Conservation (phyloP, 352 stramenopile species). For the Paralagenidium karlingii region DNA sequence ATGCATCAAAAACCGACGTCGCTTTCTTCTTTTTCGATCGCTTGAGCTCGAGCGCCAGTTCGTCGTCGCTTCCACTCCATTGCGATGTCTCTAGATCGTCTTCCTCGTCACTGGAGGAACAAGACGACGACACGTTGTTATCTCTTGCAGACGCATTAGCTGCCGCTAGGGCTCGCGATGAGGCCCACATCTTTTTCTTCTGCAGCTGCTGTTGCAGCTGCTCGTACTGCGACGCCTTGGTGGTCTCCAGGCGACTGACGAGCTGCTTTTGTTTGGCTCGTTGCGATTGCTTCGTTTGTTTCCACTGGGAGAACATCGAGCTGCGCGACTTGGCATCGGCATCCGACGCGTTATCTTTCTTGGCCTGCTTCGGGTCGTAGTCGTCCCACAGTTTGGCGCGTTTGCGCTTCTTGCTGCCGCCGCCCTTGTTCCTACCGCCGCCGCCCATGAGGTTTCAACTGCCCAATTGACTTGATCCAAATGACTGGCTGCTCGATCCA, state of each 20-base stretch:
- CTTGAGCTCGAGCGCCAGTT: conserved; percentile 9
- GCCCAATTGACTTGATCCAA: no score
- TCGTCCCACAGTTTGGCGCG: conserved; percentile 5
- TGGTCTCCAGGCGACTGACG: conserved; percentile 20
- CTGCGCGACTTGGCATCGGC: conserved; percentile 7
- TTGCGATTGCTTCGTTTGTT: conserved; percentile 36
- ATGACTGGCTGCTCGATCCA: no score
- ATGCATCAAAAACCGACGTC: conserved; percentile 50
- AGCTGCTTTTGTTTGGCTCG: conserved; percentile 30
- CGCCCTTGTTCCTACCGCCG: no score
- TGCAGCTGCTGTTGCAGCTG: conserved; percentile 18
- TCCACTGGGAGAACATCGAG: conserved; percentile 74
- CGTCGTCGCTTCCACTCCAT: conserved; percentile 3
- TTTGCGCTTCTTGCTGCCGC: background rate
- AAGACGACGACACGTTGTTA: background rate
- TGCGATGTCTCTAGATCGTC: background rate
- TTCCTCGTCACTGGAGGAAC: conserved; percentile 6
- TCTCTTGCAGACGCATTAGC: conserved; percentile 33
- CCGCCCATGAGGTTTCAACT: no score
- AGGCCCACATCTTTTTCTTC: conserved; percentile 12
- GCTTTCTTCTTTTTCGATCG: conserved; percentile 7
- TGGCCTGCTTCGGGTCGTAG: conserved; percentile 4
- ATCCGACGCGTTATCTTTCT: conserved; percentile 8
- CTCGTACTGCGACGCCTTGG: conserved; percentile 32
- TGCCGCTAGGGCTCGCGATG: no score